Evolutionary conservation across 805 yeast species (phyloP).

Genomic region (Cyberlindnera mycetangii): DNA sequence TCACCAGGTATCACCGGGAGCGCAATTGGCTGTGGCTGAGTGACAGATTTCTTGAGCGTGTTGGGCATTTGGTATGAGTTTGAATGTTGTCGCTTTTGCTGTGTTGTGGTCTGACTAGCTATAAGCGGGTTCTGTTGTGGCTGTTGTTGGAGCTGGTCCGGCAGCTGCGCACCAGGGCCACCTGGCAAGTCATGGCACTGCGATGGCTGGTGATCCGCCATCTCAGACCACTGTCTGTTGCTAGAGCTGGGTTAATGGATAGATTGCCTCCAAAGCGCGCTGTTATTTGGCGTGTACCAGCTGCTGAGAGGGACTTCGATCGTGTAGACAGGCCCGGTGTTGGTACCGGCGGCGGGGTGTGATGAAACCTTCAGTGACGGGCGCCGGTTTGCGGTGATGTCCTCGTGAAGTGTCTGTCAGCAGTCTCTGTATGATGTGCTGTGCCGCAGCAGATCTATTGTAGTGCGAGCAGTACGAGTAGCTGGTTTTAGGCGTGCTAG

Average conservation of each 20-base stretch:
- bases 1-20: conserved; percentile 9
- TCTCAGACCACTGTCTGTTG: not conserved
- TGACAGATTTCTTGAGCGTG: conserved; percentile 16
- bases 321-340: too few species aligned
- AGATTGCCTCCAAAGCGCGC: too few species aligned
- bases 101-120: conserved; percentile 2
- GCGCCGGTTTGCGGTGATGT: too few species aligned
- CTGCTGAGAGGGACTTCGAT: too few species aligned
- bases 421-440: too few species aligned
- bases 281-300: not conserved
- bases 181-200: not conserved
- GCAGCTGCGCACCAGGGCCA: not conserved
- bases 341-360: too few species aligned
- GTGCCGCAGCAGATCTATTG: too few species aligned
- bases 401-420: too few species aligned
- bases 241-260: not conserved
- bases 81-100: conserved; percentile 26
- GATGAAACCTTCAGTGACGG: too few species aligned
- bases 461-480: too few species aligned
- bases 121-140: conserved; percentile 3
- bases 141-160: conserved; percentile 4
- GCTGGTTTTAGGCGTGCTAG: too few species aligned
- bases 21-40: conserved; percentile 10
- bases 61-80: conserved; percentile 20
- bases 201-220: not conserved